A percentile compares a stretch with the other conserved stretches of the same genome.
Conservation (phyloP, 148 eudicot species). For the Fagopyrum homotropicum region DNA sequence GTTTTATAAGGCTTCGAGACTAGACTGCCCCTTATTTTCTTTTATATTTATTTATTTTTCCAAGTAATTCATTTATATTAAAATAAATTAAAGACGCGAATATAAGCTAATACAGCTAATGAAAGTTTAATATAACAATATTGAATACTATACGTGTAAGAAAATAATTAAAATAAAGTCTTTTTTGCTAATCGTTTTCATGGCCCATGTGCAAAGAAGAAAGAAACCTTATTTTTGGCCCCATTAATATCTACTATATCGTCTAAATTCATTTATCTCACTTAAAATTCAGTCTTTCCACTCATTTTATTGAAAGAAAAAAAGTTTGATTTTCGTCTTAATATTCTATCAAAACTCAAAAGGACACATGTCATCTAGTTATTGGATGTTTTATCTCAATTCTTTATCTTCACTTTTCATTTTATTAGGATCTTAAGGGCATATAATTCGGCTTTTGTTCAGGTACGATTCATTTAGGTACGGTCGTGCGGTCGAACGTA, state of each 20-base stretch:
- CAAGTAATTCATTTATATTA: not conserved
- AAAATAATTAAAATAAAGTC: not conserved
- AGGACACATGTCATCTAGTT: not conserved
- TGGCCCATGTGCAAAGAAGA: constrained; percentile 7
- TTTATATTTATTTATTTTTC: too few species aligned
- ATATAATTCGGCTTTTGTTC: too few species aligned
- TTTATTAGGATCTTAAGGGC: too few species aligned
- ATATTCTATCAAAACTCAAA: not conserved
- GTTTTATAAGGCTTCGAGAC: not conserved
- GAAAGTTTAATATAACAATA: not conserved
- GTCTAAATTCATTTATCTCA: not conserved
- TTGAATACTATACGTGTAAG: not conserved
- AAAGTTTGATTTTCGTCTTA: not conserved
- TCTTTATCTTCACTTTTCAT: not conserved
- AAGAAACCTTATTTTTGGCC: constrained; percentile 6
- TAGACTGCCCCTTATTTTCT: not conserved
- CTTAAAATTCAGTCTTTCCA: not conserved
- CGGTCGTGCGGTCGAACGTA: too few species aligned
- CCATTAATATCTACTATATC: not conserved
- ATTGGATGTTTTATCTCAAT: not conserved
- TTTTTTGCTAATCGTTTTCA: not conserved
- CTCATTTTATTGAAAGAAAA: not conserved
- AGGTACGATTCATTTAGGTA: too few species aligned
- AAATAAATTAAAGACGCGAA: not conserved
- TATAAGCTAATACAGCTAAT: not conserved